These are phyloP conservation scores for Alternaria rosae DNA, from an alignment of 2,329 filamentous ascomycete species.

Conservation along the genomic window DNA sequence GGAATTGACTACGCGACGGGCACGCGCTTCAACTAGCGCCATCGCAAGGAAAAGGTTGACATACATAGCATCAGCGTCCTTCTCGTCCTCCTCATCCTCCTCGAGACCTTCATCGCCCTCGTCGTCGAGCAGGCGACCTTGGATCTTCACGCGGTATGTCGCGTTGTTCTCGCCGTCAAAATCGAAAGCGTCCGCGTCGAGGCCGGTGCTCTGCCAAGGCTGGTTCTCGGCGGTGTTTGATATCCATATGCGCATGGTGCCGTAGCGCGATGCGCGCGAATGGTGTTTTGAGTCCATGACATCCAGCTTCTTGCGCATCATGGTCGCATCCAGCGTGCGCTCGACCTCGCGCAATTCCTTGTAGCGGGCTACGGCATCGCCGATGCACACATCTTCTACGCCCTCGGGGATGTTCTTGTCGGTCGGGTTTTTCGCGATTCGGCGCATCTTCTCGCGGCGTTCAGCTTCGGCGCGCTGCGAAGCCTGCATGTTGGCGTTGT, in stretches of 20 bases:
- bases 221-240: constrained; percentile 95
- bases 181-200: constrained; percentile 79
- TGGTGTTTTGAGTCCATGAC: constrained; percentile 82
- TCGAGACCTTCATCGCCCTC: constrained; percentile 46
- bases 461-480: constrained; percentile 56
- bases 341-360: constrained; percentile 85
- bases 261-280: constrained; percentile 77
- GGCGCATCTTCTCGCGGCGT: constrained; percentile 74
- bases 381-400: constrained; percentile 78
- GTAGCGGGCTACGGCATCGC: constrained; percentile 83
- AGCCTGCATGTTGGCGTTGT: constrained; percentile 50
- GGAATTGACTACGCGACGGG: not conserved
- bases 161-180: constrained; percentile 79
- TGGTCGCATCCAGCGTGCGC: constrained; percentile 85
- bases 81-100: constrained; percentile 43
- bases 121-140: constrained; percentile 77
- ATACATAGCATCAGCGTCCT: constrained; percentile 61
- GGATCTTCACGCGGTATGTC: constrained; percentile 89
- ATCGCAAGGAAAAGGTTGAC: constrained; percentile 4
- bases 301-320: constrained; percentile 93
- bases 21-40: not conserved
- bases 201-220: constrained; percentile 79
- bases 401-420: constrained; percentile 95
- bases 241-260: constrained; percentile 91
- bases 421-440: constrained; percentile 86